phyloP scores from a whole-genome alignment of 2,329 filamentous ascomycete genomes.

The Chrysoporthe austroafricana region DNA sequence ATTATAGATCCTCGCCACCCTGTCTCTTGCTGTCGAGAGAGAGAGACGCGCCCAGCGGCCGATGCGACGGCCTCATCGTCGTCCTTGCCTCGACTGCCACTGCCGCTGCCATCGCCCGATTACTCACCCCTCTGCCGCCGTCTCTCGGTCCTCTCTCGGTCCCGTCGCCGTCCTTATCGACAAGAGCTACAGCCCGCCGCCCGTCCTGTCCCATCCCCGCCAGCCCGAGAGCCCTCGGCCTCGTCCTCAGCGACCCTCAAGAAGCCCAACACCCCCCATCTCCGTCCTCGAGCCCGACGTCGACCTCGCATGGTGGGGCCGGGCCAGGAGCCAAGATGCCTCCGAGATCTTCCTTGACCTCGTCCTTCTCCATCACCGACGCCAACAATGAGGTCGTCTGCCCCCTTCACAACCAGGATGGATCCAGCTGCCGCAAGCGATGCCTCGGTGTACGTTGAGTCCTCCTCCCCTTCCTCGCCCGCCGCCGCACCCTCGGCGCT shows the following conservation, averaged over 20 bases:
- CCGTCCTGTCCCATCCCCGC: not conserved
- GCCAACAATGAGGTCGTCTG: conserved; percentile 96
- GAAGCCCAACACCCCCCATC: not conserved
- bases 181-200: conserved; percentile 31
- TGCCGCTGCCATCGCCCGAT: not conserved
- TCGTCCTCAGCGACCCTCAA: conserved; percentile 27
- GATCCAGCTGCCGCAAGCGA: conserved; percentile 94
- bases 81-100: not conserved
- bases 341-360: conserved; percentile 82
- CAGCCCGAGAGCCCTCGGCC: conserved; percentile 8
- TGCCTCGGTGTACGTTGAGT: conserved; percentile 84
- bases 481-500: not conserved
- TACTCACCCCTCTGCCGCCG: conserved; percentile 18
- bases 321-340: conserved; percentile 66
- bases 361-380: conserved; percentile 90
- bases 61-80: conserved; percentile 34
- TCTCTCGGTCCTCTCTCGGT: conserved; percentile 19
- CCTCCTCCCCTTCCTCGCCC: conserved; percentile 20
- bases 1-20: not conserved
- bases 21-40: conserved; percentile 25
- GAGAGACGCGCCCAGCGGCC: conserved; percentile 27
- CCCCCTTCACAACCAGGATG: conserved; percentile 93
- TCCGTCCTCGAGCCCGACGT: conserved; percentile 36
- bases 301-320: conserved; percentile 58
- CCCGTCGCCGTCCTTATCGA: conserved; percentile 34